Evolutionary conservation across 345 rosid species (phyloP), one percentile per base, ranked within the genome.

Genomic region (Aurinia saxatilis): DNA sequence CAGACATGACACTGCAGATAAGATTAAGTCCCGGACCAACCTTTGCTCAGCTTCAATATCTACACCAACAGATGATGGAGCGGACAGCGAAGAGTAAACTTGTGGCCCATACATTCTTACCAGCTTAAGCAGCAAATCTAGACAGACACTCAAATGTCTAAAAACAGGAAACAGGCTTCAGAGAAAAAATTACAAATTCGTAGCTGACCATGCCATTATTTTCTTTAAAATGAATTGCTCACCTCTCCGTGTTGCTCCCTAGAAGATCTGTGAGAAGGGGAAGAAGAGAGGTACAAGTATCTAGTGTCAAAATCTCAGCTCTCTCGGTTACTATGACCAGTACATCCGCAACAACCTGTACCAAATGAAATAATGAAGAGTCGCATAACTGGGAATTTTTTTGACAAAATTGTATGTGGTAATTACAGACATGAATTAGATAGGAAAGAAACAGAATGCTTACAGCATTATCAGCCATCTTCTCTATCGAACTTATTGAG

Each of bases 1-100:
- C 5, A 16, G 41, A 50, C 15, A 33, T 40, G 33, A 40, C 10
- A 17, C 52, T 30, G 52, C 14, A 47, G 25, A 42, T 17, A 34
- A 57, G 50, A 34, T 36, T 29, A 36, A 42, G 37, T 2, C 19
- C 5, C 1, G 10, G 3, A 53, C 76, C 18, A 49, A 88, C 99
- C 99, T 95, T 73, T 84, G 92, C 68, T 95, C 97, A 38, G 96
- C 97, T 82, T 95, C 99, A 50, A 95, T 86, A 73, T 95, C 97
- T 58, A 95, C 89, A 48, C 99, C 99, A 66, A 90, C 92, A 45
- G 96, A 74, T 56, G 86, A 60, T 37, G 95, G 78, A 67, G 97
- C 91, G 3, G 89, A 90, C 23, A 90, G 46, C 8, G 95, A 80
- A 18, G 96, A 78, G 77, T 90, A 88, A 35, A 95, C 79, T 81